These are phyloP conservation scores for Epicoccum sorghinum DNA, from an alignment of 2,329 filamentous ascomycete genomes.

Conservation along the genomic window DNA sequence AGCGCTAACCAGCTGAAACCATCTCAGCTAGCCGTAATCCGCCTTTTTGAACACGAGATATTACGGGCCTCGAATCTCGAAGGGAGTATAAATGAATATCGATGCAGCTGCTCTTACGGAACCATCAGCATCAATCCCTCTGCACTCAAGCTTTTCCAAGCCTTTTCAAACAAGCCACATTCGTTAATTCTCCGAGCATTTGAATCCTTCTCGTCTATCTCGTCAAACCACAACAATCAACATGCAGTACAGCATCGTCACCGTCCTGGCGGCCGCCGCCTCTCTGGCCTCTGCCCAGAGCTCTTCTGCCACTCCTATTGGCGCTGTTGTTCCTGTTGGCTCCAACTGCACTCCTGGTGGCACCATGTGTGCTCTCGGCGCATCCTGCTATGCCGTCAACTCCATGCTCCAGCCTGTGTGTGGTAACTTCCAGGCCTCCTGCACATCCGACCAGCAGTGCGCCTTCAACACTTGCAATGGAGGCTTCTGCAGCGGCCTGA, in stretches of 20 bases:
- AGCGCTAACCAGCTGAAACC: conserved; percentile 6
- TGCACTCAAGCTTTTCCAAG: neutral
- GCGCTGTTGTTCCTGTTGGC: conserved; percentile 19
- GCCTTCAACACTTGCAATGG: conserved; percentile 25
- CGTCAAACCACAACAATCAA: neutral
- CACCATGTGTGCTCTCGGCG: conserved; percentile 16
- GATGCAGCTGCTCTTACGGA: neutral
- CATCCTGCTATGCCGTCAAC: conserved; percentile 25
- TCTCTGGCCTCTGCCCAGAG: conserved; percentile 18
- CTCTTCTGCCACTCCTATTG: conserved; percentile 2
- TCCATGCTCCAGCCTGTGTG: conserved; percentile 18
- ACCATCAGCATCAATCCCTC: neutral
- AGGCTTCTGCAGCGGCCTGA: conserved; percentile 13
- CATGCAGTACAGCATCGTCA: conserved; percentile 26
- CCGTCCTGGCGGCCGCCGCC: conserved; percentile 19
- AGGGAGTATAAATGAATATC: conserved; percentile 4
- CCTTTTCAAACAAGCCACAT: neutral
- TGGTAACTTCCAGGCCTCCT: conserved; percentile 29
- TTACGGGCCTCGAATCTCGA: neutral
- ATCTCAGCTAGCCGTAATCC: conserved; percentile 3
- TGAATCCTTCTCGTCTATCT: too few relatives aligned
- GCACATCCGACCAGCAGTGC: conserved; percentile 20
- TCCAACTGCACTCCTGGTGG: conserved; percentile 16
- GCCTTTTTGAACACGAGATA: conserved; percentile 1
- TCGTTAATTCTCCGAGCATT: neutral